These are phyloP conservation scores for Backusella tarrabulga DNA, from an alignment of 192 early-diverging fungal genomes.

Conservation along the genomic window DNA sequence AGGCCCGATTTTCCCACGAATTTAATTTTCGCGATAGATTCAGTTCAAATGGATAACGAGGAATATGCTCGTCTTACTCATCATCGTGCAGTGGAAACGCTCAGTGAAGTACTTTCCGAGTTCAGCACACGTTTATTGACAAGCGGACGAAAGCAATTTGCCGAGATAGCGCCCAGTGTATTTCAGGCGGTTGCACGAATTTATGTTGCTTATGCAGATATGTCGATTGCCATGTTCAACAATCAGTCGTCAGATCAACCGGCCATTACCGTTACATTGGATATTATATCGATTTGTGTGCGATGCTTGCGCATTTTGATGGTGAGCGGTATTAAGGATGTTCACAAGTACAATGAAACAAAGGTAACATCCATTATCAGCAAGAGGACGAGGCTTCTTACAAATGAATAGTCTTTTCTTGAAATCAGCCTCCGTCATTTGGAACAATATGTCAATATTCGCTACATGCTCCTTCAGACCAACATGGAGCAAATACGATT, in stretches of 20 bases:
- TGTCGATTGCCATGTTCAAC: constrained; percentile 48
- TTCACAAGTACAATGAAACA: constrained; percentile 55
- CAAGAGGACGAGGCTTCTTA: too few species aligned
- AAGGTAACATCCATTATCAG: constrained; percentile 23
- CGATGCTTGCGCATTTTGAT: constrained; percentile 78
- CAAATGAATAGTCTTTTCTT: constrained; percentile 35
- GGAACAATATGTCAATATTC: constrained; percentile 47
- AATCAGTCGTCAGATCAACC: constrained; percentile 28
- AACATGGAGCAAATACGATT: not conserved
- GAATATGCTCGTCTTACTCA: constrained; percentile 52
- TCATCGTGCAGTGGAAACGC: constrained; percentile 67
- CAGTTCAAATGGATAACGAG: constrained; percentile 26
- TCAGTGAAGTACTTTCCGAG: constrained; percentile 50
- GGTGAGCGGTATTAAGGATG: constrained; percentile 69
- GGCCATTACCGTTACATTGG: constrained; percentile 44
- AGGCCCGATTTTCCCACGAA: constrained; percentile 62
- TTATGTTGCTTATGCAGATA: constrained; percentile 59
- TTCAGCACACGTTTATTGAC: constrained; percentile 21
- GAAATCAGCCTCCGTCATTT: constrained; percentile 50
- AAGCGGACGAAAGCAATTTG: constrained; percentile 26
- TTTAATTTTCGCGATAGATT: constrained; percentile 57
- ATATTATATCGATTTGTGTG: constrained; percentile 62
- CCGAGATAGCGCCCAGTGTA: constrained; percentile 67
- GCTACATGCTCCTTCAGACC: not conserved
- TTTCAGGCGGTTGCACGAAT: constrained; percentile 65